These are phyloP conservation scores for Dothidotthia symphoricarpi DNA, from an alignment of 2,329 filamentous ascomycete genomes.

Conservation along the genomic window DNA sequence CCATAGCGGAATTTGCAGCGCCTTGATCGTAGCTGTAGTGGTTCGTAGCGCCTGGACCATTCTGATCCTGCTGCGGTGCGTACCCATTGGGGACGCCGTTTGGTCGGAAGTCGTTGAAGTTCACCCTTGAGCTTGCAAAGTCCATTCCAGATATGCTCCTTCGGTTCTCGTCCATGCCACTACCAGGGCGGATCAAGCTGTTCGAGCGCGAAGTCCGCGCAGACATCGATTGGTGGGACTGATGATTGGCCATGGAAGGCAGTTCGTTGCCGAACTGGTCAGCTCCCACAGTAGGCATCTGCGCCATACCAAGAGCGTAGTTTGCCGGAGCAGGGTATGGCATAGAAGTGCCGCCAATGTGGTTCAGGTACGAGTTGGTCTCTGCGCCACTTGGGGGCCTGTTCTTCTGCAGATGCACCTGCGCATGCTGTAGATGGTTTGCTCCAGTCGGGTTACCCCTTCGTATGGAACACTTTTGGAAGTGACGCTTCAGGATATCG, in stretches of 20 bases:
- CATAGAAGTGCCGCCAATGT: constrained; percentile 36
- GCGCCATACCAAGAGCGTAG: constrained; percentile 37
- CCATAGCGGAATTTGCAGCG: constrained; percentile 32
- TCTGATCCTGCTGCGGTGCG: constrained; percentile 27
- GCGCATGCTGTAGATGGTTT: constrained; percentile 89
- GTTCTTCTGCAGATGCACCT: constrained; percentile 79
- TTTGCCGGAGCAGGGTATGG: constrained; percentile 30
- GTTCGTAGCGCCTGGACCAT: constrained; percentile 20
- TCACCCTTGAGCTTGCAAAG: constrained; percentile 33
- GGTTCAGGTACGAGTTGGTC: constrained; percentile 38
- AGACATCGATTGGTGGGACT: constrained; percentile 47
- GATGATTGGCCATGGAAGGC: constrained; percentile 40
- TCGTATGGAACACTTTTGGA: constrained; percentile 97
- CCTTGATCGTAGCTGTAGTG: constrained; percentile 37
- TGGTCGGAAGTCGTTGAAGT: constrained; percentile 40
- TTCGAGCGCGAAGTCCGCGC: constrained; percentile 51
- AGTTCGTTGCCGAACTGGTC: constrained; percentile 41
- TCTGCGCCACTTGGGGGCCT: constrained; percentile 34
- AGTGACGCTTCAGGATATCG: constrained; percentile 98
- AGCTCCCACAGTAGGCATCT: constrained; percentile 33
- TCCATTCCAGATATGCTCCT: constrained; percentile 40
- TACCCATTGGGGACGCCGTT: constrained; percentile 30
- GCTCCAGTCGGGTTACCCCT: constrained; percentile 93
- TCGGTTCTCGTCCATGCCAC: constrained; percentile 38
- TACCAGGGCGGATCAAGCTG: constrained; percentile 48